These are phyloP conservation scores for Mixia osmundae DNA, from an alignment of 1,284 basidiomycete genomes.

Conservation along the genomic window DNA sequence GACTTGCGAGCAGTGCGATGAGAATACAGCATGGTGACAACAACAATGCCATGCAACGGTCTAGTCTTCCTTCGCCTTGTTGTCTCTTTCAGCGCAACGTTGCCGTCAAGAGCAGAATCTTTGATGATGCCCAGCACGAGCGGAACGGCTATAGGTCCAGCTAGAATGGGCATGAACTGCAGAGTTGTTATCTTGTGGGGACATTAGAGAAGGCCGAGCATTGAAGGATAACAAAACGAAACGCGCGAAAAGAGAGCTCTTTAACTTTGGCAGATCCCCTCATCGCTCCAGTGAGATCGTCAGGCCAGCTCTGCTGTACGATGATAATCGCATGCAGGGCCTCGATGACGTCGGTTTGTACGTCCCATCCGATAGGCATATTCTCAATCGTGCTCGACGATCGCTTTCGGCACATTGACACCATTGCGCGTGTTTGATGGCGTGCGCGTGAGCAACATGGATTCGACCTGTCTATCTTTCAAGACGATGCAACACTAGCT, in stretches of 20 bases:
- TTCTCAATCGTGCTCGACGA: conserved; percentile 58
- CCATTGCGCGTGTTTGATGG: conserved; percentile 42
- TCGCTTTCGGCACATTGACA: conserved; percentile 51
- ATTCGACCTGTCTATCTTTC: conserved; percentile 46
- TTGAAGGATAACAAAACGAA: conserved; percentile 90
- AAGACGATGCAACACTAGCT: conserved; percentile 78
- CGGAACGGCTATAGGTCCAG: conserved; percentile 40
- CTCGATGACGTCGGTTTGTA: conserved; percentile 42
- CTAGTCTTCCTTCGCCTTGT: too few relatives aligned
- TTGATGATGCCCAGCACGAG: conserved; percentile 10
- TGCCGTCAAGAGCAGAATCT: conserved; percentile 12
- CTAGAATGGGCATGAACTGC: conserved; percentile 80
- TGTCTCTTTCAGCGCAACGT: too few relatives aligned
- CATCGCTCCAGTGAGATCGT: conserved; percentile 2
- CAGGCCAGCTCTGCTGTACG: conserved; percentile 26
- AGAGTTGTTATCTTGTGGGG: conserved; percentile 83
- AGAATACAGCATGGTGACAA: too few relatives aligned
- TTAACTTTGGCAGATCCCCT: conserved; percentile 1
- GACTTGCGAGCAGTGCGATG: too few relatives aligned
- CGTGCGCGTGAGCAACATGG: conserved; percentile 44
- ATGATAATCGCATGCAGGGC: conserved; percentile 44
- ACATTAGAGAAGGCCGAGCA: conserved; percentile 89
- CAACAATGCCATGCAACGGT: too few relatives aligned
- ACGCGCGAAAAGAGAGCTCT: conserved; percentile 45
- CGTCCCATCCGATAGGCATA: conserved; percentile 63